phyloP scores from a whole-genome alignment of 495 filamentous ascomycete genomes.

The Staphylotrichum tortipilum region DNA sequence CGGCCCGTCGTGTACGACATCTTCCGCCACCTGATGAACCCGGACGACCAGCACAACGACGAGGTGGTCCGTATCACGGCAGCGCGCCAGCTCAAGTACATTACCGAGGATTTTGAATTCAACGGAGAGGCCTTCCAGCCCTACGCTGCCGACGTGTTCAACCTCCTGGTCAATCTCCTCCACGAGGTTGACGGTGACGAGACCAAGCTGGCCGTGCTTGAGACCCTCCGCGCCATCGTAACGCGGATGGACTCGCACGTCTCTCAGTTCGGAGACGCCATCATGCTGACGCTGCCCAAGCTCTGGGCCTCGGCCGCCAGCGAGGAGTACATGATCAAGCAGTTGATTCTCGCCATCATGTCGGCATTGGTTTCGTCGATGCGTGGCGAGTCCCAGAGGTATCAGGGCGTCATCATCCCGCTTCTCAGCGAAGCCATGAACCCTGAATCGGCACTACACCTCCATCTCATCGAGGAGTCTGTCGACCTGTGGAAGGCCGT shows the following conservation, averaged over 20 bases:
- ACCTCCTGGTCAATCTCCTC: slow-evolving; percentile 62
- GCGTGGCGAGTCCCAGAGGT: slow-evolving; percentile 60
- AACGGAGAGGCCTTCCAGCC: slow-evolving; percentile 58
- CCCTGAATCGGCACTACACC: slow-evolving; percentile 64
- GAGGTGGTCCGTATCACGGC: slow-evolving; percentile 86
- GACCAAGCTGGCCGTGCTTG: slow-evolving; percentile 76
- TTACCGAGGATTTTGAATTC: slow-evolving; percentile 83
- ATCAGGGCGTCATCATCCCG: slow-evolving; percentile 66
- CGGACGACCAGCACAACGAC: slow-evolving; percentile 71
- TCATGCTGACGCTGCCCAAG: slow-evolving; percentile 69
- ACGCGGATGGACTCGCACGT: slow-evolving; percentile 69
- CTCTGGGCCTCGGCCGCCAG: slow-evolving; percentile 77
- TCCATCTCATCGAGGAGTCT: slow-evolving; percentile 87
- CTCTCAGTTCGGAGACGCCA: slow-evolving; percentile 64
- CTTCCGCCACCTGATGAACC: slow-evolving; percentile 77
- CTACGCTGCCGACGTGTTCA: slow-evolving; percentile 61
- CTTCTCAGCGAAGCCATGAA: slow-evolving; percentile 71
- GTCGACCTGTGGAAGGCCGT: slow-evolving; percentile 79
- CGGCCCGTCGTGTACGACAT: slow-evolving; percentile 75
- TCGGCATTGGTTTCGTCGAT: slow-evolving; percentile 70
- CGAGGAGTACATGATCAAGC: slow-evolving; percentile 78
- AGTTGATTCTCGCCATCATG: slow-evolving; percentile 78
- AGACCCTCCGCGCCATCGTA: slow-evolving; percentile 73
- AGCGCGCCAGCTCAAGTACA: slow-evolving; percentile 67
- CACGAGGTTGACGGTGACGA: slow-evolving; percentile 75